Evolutionary conservation across 805 yeast genomes (phyloP), one percentile per base, ranked within the genome.

Genomic region (Schwanniomyces occidentalis): DNA sequence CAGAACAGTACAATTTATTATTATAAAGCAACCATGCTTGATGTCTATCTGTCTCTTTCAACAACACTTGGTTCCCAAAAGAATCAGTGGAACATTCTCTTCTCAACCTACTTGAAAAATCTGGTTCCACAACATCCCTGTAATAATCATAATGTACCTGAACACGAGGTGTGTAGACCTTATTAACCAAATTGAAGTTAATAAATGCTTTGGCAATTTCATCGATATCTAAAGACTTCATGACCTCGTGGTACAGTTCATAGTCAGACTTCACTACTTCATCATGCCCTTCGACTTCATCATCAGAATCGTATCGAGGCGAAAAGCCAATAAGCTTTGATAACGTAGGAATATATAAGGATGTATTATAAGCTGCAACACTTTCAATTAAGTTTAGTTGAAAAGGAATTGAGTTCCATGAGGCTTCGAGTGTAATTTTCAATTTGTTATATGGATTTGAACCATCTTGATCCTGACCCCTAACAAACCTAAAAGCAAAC

Each of bases 81-180:
- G 54, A 56, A 40, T 54, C 71, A n/a, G 16, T 52, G 13, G 39
- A 27, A 45, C 58, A 65, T 35, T 40, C 52, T 41, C 40, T 31
- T 12, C 16, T n/a, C 43, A 54, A 40, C 37, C 49, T 13, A 19
- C 23, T 35, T 33, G 39, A 35, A 42, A 41, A 52, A 2, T 41
- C 23, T 0, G 73, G 63, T n/a, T 48, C 41, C 0, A 71, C 59
- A 0, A 52, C 40, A 1, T 56, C 44, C 2, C 51, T 54, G 48
- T 75, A 86, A 49, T 73, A 64, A 34, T 72, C 69, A 49, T 70
- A 82, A 35, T 85, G 85, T 1, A 89, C 63, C 49, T 78, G 76
- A 18, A 88, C 68, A 30, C 80, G 64, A 3, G 95, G 88, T 1
- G 85, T 61, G 35, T 69, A 55, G 19, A 69, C 58, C 29, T 79